phyloP scores from a whole-genome alignment of 1,139 yeast genomes.

The Waltiozyma sp. region DNA sequence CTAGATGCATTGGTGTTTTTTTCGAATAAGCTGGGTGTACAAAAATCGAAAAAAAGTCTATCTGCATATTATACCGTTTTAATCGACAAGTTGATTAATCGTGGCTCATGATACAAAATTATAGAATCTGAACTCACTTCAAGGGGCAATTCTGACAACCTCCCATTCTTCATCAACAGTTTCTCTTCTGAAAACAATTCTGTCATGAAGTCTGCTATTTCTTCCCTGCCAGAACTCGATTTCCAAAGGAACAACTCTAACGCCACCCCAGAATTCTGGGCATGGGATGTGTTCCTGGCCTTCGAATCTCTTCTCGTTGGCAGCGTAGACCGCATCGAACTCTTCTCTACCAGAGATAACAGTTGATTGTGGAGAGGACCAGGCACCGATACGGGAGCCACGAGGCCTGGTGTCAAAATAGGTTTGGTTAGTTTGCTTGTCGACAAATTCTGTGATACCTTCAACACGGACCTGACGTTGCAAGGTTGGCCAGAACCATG shows the following conservation, averaged over 20 bases:
- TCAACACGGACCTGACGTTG: slow-evolving; percentile 93
- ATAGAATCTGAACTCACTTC: no score
- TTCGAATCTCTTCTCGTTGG: slow-evolving; percentile 46
- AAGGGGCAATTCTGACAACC: slow-evolving; percentile 67
- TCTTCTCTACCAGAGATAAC: slow-evolving; percentile 46
- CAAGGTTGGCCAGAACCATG: slow-evolving; percentile 86
- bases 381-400: slow-evolving; percentile 90
- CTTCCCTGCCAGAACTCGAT: slow-evolving; percentile 98
- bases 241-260: slow-evolving; percentile 77
- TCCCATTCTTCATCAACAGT: slow-evolving; percentile 44
- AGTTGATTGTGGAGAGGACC: slow-evolving; percentile 88
- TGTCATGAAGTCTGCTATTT: slow-evolving; percentile 78
- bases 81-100: no score
- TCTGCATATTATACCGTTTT: no score
- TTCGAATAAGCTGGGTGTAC: no score
- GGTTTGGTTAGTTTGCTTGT: slow-evolving; percentile 60
- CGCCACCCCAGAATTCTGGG: slow-evolving; percentile 95
- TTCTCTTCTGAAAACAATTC: slow-evolving; percentile 64
- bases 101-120: no score
- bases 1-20: no score
- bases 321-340: slow-evolving; percentile 42
- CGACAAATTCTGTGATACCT: slow-evolving; percentile 68
- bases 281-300: slow-evolving; percentile 64
- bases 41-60: no score
- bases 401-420: slow-evolving; percentile 85